Evolutionary conservation across 768 basidiomycete species (phyloP).

Genomic region (Naematelia encephala): DNA sequence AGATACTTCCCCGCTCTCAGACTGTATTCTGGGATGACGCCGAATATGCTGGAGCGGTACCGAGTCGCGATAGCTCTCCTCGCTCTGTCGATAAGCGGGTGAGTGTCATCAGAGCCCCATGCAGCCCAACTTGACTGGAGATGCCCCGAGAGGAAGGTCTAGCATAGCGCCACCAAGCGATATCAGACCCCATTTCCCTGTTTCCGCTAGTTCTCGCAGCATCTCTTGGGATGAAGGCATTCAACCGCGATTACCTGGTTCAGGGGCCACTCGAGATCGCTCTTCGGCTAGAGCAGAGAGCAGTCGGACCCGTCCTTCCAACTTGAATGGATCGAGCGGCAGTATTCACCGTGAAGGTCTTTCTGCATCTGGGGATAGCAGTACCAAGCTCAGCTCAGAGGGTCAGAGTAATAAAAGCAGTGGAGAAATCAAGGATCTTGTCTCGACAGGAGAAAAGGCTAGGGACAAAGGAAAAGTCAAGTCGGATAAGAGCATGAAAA

Average conservation of each 20-base stretch:
- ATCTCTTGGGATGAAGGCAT: constrained; percentile 21
- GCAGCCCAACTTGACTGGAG: neutral
- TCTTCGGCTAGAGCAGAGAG: neutral
- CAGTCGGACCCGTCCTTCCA: constrained; percentile 1
- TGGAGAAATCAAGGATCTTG: neutral
- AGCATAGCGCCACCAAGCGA: neutral
- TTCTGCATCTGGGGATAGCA: neutral
- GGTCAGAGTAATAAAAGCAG: neutral
- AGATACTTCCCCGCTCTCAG: constrained; percentile 30
- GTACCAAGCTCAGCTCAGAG: neutral
- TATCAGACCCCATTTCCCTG: constrained; percentile 7
- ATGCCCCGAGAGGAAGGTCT: neutral
- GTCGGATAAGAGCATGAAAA: constrained; percentile 35
- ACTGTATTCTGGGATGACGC: constrained; percentile 51
- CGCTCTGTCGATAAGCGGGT: neutral
- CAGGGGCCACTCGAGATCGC: neutral
- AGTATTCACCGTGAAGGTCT: neutral
- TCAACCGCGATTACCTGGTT: neutral
- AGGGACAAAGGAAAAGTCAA: constrained; percentile 22
- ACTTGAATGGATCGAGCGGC: neutral
- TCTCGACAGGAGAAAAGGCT: neutral
- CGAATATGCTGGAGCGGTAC: constrained; percentile 25
- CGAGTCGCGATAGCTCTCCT: neutral
- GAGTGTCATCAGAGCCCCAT: neutral
- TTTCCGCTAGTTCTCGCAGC: constrained; percentile 15